Conservation (phyloP, 805 yeast genomes). For the Wickerhamiella domercqiae region DNA sequence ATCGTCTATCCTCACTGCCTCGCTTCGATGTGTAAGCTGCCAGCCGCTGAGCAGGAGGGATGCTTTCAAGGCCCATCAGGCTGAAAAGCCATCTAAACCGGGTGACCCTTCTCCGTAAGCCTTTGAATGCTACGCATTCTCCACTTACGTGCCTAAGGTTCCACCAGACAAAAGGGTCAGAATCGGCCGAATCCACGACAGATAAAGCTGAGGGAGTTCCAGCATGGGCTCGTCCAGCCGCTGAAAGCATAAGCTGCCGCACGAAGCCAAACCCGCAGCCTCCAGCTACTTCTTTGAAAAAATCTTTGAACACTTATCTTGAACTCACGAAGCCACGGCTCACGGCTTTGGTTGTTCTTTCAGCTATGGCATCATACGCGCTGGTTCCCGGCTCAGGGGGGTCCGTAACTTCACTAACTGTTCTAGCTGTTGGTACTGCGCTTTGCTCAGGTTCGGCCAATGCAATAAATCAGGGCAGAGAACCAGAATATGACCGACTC, state of each 20-base stretch:
- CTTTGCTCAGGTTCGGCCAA: constrained; percentile 88
- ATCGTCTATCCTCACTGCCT: too few species aligned
- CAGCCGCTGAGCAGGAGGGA: too few species aligned
- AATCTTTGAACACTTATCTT: constrained; percentile 29
- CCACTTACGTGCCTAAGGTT: too few species aligned
- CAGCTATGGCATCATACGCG: constrained; percentile 89
- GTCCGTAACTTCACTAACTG: constrained; percentile 50
- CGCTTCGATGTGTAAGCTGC: too few species aligned
- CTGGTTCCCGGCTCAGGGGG: constrained; percentile 65
- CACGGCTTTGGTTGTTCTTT: constrained; percentile 72
- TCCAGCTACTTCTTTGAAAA: neutral
- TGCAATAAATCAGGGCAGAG: constrained; percentile 94
- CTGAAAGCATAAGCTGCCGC: neutral
- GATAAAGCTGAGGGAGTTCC: neutral
- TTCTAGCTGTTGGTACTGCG: constrained; percentile 71
- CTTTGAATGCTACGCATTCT: too few species aligned
- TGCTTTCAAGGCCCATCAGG: too few species aligned
- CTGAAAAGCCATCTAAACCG: too few species aligned
- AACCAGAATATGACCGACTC: constrained; percentile 70
- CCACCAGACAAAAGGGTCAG: too few species aligned
- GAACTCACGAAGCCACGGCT: constrained; percentile 84
- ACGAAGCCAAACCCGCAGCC: too few species aligned
- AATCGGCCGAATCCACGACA: too few species aligned
- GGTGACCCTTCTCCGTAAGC: too few species aligned
- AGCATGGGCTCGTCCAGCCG: constrained; percentile 1